Evolutionary conservation across 2,329 filamentous ascomycete species (phyloP).

Genomic region (Colletotrichum tamarilloi): DNA sequence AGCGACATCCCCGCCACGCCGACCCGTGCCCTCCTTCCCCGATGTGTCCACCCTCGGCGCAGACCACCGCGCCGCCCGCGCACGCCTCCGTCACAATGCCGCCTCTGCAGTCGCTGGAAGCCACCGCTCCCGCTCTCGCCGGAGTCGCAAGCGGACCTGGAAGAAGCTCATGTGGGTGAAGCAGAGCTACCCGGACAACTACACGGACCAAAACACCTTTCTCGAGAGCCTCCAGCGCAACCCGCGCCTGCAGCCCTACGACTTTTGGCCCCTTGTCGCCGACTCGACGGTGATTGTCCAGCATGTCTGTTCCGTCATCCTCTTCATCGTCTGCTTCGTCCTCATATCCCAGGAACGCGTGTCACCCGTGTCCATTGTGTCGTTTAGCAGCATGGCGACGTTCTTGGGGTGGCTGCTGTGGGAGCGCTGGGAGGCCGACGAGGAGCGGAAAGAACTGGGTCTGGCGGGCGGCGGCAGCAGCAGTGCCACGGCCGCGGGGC

Average conservation of each 20-base stretch:
- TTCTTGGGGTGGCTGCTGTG: slow-evolving; percentile 90
- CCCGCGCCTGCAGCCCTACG: slow-evolving; percentile 91
- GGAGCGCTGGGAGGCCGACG: slow-evolving; percentile 88
- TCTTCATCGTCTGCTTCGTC: slow-evolving; percentile 94
- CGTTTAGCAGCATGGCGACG: slow-evolving; percentile 84
- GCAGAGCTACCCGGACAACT: slow-evolving; percentile 98
- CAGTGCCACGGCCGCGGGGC: slow-evolving; percentile 49
- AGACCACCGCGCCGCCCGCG: slow-evolving; percentile 37
- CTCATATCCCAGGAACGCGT: slow-evolving; percentile 89
- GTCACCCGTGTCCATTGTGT: slow-evolving; percentile 89
- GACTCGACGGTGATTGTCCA: slow-evolving; percentile 97
- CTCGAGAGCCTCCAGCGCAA: slow-evolving; percentile 96
- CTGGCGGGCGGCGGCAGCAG: neutral
- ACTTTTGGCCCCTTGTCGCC: slow-evolving; percentile 96
- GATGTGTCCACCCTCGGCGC: slow-evolving; percentile 28
- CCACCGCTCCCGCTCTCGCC: slow-evolving; percentile 71
- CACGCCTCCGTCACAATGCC: slow-evolving; percentile 37
- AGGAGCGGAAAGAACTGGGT: slow-evolving; percentile 43
- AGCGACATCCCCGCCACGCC: slow-evolving; percentile 69
- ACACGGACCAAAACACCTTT: slow-evolving; percentile 96
- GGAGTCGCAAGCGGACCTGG: slow-evolving; percentile 80
- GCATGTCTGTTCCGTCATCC: slow-evolving; percentile 93
- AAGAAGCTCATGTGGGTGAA: slow-evolving; percentile 99
- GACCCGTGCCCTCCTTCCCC: slow-evolving; percentile 47
- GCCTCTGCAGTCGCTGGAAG: slow-evolving; percentile 46